Conservation (phyloP, 306 rosid genomes). For the Vigna unguiculata region DNA sequence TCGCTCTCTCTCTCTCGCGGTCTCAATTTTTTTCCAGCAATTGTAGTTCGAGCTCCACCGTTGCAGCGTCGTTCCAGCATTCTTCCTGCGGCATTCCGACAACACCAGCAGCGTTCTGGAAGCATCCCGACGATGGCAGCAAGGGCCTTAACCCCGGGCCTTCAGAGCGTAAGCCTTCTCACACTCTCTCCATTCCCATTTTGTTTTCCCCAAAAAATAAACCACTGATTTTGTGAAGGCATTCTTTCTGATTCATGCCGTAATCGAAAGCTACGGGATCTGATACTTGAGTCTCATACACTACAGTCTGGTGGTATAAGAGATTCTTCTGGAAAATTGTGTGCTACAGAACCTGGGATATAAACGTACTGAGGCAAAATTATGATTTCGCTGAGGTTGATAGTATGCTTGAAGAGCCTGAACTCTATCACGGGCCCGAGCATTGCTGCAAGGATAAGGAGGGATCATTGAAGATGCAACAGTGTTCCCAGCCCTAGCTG, state of each 20-base stretch:
- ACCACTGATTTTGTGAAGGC: conserved; percentile 80
- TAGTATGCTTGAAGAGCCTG: conserved; percentile 98
- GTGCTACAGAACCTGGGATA: conserved; percentile 73
- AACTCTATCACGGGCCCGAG: conserved; percentile 89
- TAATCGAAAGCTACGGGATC: conserved; percentile 71
- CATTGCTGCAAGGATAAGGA: conserved; percentile 96
- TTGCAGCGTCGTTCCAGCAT: no score
- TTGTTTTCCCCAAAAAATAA: no score
- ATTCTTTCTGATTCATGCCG: conserved; percentile 82
- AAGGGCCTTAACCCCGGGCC: no score
- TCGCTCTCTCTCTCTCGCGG: no score
- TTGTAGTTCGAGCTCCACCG: no score
- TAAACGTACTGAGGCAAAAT: conserved; percentile 61
- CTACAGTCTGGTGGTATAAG: conserved; percentile 72
- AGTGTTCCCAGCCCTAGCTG: conserved; percentile 85
- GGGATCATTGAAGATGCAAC: conserved; percentile 89
- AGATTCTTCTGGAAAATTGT: conserved; percentile 76
- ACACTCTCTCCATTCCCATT: no score
- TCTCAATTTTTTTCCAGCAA: no score
- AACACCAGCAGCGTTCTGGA: no score
- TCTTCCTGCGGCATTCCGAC: no score
- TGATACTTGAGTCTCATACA: conserved; percentile 64
- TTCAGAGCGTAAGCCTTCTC: no score
- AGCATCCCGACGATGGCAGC: no score
- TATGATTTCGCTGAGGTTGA: conserved; percentile 80